A percentile compares a stretch with the other conserved stretches of the same genome.
Conservation (phyloP, 306 rosid species). For the Cotoneaster glaucophyllus region DNA sequence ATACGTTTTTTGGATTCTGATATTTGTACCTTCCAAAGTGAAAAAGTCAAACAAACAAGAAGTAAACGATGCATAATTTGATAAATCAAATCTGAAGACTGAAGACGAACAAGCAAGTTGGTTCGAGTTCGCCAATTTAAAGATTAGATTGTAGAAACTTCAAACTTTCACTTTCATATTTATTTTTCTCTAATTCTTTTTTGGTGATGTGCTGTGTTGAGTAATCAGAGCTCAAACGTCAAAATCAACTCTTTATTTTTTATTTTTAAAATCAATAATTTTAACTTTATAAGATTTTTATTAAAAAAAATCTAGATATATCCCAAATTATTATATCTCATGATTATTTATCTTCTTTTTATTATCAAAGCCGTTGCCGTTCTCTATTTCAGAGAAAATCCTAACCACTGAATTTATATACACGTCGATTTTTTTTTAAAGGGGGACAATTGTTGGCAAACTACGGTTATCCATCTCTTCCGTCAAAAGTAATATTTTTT, state of each 20-base stretch:
- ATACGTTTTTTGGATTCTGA: conserved; percentile 1
- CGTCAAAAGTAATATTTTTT: too few relatives aligned
- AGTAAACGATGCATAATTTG: background rate
- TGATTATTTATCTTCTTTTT: too few relatives aligned
- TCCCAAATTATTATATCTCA: too few relatives aligned
- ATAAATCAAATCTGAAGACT: background rate
- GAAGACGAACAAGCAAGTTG: background rate
- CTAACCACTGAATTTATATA: too few relatives aligned
- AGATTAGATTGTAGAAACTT: background rate
- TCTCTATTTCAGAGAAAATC: too few relatives aligned
- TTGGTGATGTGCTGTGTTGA: background rate
- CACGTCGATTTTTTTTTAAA: too few relatives aligned
- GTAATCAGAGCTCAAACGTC: background rate
- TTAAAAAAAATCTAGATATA: too few relatives aligned
- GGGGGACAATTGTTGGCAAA: fast-evolving
- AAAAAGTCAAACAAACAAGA: background rate
- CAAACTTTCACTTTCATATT: background rate
- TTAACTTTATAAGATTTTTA: too few relatives aligned
- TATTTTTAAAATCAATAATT: background rate
- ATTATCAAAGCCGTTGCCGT: too few relatives aligned
- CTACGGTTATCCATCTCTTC: too few relatives aligned
- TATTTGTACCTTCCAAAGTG: background rate
- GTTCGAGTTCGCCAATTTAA: background rate
- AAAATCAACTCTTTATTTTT: background rate
- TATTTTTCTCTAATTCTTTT: background rate